Evolutionary conservation across 192 early-diverging fungal genomes (phyloP), one percentile per base, ranked within the genome.

Genomic region (Entrophospora sp.): DNA sequence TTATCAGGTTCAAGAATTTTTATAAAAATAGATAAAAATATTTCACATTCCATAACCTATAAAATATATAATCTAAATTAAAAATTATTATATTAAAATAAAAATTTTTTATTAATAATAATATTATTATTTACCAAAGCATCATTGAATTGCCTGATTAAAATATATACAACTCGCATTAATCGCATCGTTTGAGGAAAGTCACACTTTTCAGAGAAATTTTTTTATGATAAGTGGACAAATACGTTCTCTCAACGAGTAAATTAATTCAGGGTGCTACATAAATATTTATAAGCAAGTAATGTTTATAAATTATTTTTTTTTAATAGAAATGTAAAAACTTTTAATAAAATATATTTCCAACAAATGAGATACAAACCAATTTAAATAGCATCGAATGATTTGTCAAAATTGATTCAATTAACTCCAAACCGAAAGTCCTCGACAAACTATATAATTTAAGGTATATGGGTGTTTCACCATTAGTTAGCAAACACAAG

Each of bases 171-270:
- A 0, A 95, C 77, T 25, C 94, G 83, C 53, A 86, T 90, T 25
- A 93, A 71, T 4, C 94, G 87, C 79, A 96, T 88, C 1, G 82
- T 83, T 66, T 89, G 74, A 2, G 87, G 79, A 69, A 96, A 99
- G 22, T 94, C 87, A 22, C 74, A 72, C 44, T 91, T 89, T n/a
- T 93, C 92, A 4, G 93, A 93, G 68, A 97, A 94, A n/a, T 79
- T 86, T 71, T n/a, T 89, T 89, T 68, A 97, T 94, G 30, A 96
- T 78, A 36, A 93, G 70, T 6, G 97, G 94, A 53, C 93, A 94
- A 27, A 96, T 81, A 2, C 87, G 80, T 65, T 94, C 91, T 42
- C 88, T 80, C 55, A 99, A 67, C 4, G 92, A 61, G 4, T 74
- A 71, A 20, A 77, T 65, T 73, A 97, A 84, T 31, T 88, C 86